phyloP scores from a whole-genome alignment of 2,329 filamentous ascomycete species.

The Fusarium poae region DNA sequence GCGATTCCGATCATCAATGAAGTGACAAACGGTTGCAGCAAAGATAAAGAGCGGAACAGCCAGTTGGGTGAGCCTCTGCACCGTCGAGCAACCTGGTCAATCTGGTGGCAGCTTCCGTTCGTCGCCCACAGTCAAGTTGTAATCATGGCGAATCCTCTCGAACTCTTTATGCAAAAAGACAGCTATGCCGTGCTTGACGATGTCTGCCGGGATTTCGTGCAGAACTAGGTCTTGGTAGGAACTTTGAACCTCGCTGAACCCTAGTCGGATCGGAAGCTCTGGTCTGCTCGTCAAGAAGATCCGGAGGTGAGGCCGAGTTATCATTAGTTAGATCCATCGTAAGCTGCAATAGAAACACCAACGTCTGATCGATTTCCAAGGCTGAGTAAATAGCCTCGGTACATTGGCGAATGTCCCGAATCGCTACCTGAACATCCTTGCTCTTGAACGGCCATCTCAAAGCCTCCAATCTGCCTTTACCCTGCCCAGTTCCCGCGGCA shows the following conservation, averaged over 20 bases:
- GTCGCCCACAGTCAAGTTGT: fast-evolving
- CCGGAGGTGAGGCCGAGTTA: not conserved
- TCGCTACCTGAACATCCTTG: not conserved
- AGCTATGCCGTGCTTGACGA: not conserved
- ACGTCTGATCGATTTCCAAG: not conserved
- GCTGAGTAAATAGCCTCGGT: not conserved
- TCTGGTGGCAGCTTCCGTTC: fast-evolving
- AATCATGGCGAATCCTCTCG: not conserved
- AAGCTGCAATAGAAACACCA: too few relatives aligned
- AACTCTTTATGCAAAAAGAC: not conserved
- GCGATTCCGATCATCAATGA: conserved; percentile 35
- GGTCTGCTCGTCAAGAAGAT: not conserved
- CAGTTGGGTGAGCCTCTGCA: fast-evolving
- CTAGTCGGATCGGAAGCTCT: not conserved
- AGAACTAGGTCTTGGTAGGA: not conserved
- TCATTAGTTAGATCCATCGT: too few relatives aligned
- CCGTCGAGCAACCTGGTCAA: fast-evolving
- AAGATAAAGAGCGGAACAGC: not conserved
- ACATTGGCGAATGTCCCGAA: not conserved
- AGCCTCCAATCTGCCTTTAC: not conserved
- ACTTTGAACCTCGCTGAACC: not conserved
- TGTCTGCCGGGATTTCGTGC: not conserved
- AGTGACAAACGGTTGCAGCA: too few relatives aligned
- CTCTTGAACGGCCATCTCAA: not conserved
- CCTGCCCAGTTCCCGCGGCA: not conserved